Conservation (phyloP, 306 rosid species). For the Clitoria ternatea region DNA sequence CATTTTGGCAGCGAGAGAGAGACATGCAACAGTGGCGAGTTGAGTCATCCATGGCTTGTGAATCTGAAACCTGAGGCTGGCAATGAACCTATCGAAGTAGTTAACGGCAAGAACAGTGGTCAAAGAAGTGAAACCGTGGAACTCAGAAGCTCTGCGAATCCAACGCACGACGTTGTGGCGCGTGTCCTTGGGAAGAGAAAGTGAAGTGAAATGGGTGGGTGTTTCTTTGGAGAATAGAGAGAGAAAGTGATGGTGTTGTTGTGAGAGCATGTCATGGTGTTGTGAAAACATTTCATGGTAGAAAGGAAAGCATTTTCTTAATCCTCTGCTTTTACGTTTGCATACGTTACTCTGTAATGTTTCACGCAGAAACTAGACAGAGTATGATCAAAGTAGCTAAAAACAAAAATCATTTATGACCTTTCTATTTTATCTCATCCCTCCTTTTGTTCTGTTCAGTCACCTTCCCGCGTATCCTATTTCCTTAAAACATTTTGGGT, state of each 20-base stretch:
- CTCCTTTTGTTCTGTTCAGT: not conserved
- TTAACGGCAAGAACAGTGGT: slow-evolving; percentile 72
- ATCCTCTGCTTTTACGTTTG: not conserved
- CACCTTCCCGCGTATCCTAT: not conserved
- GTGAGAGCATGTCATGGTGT: not conserved
- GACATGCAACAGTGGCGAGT: slow-evolving; percentile 61
- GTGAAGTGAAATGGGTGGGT: slow-evolving; percentile 30
- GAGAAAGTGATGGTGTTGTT: slow-evolving; percentile 34
- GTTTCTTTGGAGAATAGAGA: slow-evolving; percentile 60
- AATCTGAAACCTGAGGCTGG: slow-evolving; percentile 34
- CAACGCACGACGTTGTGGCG: slow-evolving; percentile 54
- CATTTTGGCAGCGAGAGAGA: slow-evolving; percentile 83
- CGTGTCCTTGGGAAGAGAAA: too few relatives aligned
- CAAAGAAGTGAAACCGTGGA: slow-evolving; percentile 56
- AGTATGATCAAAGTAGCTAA: too few relatives aligned
- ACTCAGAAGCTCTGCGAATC: slow-evolving; percentile 47
- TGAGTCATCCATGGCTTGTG: slow-evolving; percentile 80
- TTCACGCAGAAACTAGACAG: not conserved
- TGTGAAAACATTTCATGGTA: not conserved
- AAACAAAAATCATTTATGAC: too few relatives aligned
- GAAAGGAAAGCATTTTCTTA: not conserved
- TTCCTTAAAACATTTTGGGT: not conserved
- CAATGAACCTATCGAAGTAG: slow-evolving; percentile 71
- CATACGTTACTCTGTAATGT: not conserved
- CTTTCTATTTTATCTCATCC: not conserved